Evolutionary conservation across 2,329 filamentous ascomycete genomes (phyloP), one percentile per base, ranked within the genome.

Genomic region (Penicillium frequentans): DNA sequence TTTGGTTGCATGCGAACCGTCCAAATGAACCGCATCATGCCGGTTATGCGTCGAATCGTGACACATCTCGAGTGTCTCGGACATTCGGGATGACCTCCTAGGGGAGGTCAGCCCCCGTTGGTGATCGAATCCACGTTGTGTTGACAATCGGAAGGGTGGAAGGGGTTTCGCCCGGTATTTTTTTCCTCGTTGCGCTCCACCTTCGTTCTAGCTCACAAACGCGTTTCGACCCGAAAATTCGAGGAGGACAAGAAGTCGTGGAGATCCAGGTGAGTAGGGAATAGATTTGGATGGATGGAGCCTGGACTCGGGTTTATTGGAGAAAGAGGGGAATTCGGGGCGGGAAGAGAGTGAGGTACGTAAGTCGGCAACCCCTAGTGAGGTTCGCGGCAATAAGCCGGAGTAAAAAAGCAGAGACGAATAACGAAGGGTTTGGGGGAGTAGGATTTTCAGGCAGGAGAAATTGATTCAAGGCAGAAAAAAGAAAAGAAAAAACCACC

Each of bases 41-140:
- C 49, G 50, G 47, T 55, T 52, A 43, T 64, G 64, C 59, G 55
- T 66, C 64, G 61, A 60, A 55, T 66, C 60, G 54, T 64, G 59
- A 64, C 59, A 65, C 73, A 75, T 75, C 57, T 60, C 67, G 65
- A 65, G 62, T 61, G 58, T 63, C 56, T 59, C 55, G 60, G 65
- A 60, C 65, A 62, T 65, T 58, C 62, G 68, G 68, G 72, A 73
- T 70, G 71, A 75, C 73, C 73, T 73, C 72, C 71, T 69, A 51
- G 69, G 69, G 70, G 73, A 75, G 73, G 72, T 73, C 73, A 74
- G 70, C 70, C 72, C 72, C 73, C 71, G 68, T 66, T 59, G 57
- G 63, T 63, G 60, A 64, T 68, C 68, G 63, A 69, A 73, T 73
- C 72, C 72, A 73, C 72, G 68, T 70, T 72, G 70, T 68, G 52